phyloP scores from a whole-genome alignment of 345 rosid species.

The Cochlearia excelsa region DNA sequence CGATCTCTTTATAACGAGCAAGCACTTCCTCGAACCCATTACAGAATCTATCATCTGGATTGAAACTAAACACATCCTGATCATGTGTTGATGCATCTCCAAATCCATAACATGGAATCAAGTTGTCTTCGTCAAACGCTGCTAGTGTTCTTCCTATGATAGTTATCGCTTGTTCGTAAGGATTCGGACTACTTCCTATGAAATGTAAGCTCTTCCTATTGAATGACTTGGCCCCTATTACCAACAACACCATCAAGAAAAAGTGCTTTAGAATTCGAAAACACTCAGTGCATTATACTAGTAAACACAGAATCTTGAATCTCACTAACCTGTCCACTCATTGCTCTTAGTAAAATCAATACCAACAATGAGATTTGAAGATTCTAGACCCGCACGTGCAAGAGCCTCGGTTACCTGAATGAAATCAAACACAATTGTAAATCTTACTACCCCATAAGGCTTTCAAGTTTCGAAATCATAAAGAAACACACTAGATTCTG shows the following conservation, averaged over 20 bases:
- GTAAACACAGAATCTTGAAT: slow-evolving; percentile 23
- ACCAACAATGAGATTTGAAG: slow-evolving; percentile 51
- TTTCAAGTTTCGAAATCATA: background rate
- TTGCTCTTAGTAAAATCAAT: slow-evolving; percentile 98
- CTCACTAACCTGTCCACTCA: slow-evolving; percentile 83
- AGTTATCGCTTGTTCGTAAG: slow-evolving; percentile 90
- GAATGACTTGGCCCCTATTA: slow-evolving; percentile 67
- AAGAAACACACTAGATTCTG: slow-evolving; percentile 2
- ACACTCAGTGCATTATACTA: slow-evolving; percentile 7
- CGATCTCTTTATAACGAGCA: slow-evolving; percentile 65
- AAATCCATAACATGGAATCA: slow-evolving; percentile 42
- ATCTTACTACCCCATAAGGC: background rate
- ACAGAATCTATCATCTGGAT: slow-evolving; percentile 59
- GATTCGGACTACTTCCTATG: slow-evolving; percentile 62
- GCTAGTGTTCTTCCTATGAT: slow-evolving; percentile 85
- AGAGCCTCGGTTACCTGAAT: slow-evolving; percentile 78
- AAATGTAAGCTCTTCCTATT: slow-evolving; percentile 72
- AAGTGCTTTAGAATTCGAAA: slow-evolving; percentile 5
- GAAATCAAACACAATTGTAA: slow-evolving; percentile 9
- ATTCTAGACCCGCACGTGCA: too few relatives aligned
- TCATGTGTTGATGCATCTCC: slow-evolving; percentile 93
- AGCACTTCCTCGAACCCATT: slow-evolving; percentile 95
- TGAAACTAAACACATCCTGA: slow-evolving; percentile 87
- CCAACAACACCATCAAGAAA: slow-evolving; percentile 18
- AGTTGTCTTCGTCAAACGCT: slow-evolving; percentile 83